Evolutionary conservation across 805 yeast genomes (phyloP), one percentile per base, ranked within the genome.

Genomic region (Ogataea trehalophila): DNA sequence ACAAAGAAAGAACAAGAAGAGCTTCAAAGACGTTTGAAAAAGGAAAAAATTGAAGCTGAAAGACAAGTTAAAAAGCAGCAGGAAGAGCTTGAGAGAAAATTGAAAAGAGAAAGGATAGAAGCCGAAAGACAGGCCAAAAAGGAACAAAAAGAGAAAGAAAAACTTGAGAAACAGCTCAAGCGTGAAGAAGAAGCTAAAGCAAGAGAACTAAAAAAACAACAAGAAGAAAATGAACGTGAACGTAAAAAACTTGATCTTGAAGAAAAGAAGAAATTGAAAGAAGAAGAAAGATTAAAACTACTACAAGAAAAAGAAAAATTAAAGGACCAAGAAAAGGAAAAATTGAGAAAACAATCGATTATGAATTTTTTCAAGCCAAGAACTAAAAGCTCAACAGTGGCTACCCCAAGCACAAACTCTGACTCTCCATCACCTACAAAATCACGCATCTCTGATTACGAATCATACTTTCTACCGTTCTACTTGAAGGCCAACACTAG

Each of bases 201-300:
- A 34, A 45, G 63, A 58, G 55, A 66, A 59, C 54, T 60, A 56
- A 60, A 47, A 47, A 55, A 58, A 45, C 55, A 54, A 41, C 58
- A 57, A 31, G 62, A 64, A 33, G 63, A 65, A 51, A 67, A 66
- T 49, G 63, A 63, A 45, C 64, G 67, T 39, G 68, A 69, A 48
- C 62, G 61, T 31, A 58, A 66, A 46, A 69, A 68, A 38, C 71
- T 70, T 33, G 69, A 66, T 44, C 65, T 43, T 18, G 57, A 54
- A 43, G 48, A 50, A 43, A 48, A 37, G 53, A 46, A 38, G 44
- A 65, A 26, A 68, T 62, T 57, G 50, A 56, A 63, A 33, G 43
- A 43, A 33, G 62, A 52, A 39, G 52, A 50, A 40, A 50, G 47
- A 39, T 39, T 26, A 17, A 45, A 44, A 34, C 41, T 50, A n/a